phyloP scores from a whole-genome alignment of 1,139 yeast genomes.

The Yamadazyma songkhlaensis region DNA sequence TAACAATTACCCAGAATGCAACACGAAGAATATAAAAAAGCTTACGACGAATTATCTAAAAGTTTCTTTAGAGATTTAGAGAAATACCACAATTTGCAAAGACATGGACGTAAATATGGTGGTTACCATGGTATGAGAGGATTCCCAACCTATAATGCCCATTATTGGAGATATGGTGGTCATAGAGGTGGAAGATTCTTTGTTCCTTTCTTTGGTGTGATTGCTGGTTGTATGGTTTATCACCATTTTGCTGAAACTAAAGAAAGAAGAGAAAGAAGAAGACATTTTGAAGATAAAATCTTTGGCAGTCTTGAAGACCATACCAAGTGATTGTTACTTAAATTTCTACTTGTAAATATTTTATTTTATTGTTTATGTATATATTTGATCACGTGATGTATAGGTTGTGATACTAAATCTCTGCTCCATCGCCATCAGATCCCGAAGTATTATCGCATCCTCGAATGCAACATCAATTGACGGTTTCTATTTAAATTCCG shows the following conservation, averaged over 20 bases:
- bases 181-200: constrained; percentile 4
- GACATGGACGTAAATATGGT: too few species aligned
- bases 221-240: constrained; percentile 4
- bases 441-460: too few species aligned
- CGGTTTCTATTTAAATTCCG: too few species aligned
- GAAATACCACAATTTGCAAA: not conserved
- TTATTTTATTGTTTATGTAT: too few species aligned
- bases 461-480: too few species aligned
- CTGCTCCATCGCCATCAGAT: too few species aligned
- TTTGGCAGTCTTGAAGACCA: not conserved
- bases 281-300: constrained; percentile 1
- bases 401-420: too few species aligned
- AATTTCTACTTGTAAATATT: not conserved
- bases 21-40: constrained; percentile 4
- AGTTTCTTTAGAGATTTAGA: constrained; percentile 1
- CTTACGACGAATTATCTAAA: constrained; percentile 4
- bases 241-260: constrained; percentile 2
- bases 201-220: constrained; percentile 6
- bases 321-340: too few species aligned
- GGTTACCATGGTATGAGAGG: constrained; percentile 1
- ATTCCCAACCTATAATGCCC: not conserved
- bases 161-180: not conserved
- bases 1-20: too few species aligned
- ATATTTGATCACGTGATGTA: too few species aligned
- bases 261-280: not conserved